A percentile compares a stretch with the other conserved stretches of the same genome.
Evolutionary conservation across 768 basidiomycete genomes (phyloP).

Genomic region (Xerocomellus amylosporus): DNA sequence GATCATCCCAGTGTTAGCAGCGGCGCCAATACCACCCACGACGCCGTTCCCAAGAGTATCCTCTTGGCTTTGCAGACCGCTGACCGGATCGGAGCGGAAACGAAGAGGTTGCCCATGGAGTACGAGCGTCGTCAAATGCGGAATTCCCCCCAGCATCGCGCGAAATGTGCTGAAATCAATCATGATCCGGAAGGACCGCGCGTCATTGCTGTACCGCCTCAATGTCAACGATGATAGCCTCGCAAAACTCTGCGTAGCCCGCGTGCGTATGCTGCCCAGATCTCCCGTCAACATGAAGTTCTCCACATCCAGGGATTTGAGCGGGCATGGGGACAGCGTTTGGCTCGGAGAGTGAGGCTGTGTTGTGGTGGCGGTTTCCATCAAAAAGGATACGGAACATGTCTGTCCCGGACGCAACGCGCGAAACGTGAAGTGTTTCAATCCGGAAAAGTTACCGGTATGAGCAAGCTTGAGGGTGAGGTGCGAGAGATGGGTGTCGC

Average conservation of each 20-base stretch:
- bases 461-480: conserved; percentile 28
- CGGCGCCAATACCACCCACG: background rate
- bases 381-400: conserved; percentile 26
- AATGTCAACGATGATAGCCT: conserved; percentile 26
- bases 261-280: conserved; percentile 11
- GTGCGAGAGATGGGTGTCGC: conserved; percentile 30
- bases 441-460: conserved; percentile 13
- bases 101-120: conserved; percentile 30
- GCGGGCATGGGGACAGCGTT: conserved; percentile 7
- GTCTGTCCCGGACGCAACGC: conserved; percentile 32
- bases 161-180: conserved; percentile 29
- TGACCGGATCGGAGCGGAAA: conserved; percentile 19
- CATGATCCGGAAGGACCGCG: conserved; percentile 27
- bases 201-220: conserved; percentile 28
- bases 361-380: conserved; percentile 4
- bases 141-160: conserved; percentile 22
- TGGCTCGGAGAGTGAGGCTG: conserved; percentile 1
- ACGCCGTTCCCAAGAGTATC: background rate
- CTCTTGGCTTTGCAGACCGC: conserved; percentile 5
- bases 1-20: conserved; percentile 2
- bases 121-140: conserved; percentile 24
- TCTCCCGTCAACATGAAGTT: conserved; percentile 28
- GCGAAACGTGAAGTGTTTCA: conserved; percentile 30
- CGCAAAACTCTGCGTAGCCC: conserved; percentile 16
- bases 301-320: conserved; percentile 30